Conservation (phyloP, 2,329 filamentous ascomycete genomes). For the Aspergillus vadensis region DNA sequence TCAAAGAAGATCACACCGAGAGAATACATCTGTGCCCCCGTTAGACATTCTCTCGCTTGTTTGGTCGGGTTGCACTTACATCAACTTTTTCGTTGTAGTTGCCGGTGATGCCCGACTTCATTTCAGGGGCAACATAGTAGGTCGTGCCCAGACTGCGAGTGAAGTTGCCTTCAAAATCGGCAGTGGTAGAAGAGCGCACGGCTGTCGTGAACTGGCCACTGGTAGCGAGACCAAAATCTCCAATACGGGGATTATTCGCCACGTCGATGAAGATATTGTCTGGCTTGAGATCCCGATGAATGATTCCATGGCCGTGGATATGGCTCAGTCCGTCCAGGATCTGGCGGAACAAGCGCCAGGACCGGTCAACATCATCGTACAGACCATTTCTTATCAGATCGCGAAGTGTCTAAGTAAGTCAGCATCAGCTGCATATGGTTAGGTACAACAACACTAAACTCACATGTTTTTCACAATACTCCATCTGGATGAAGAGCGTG, state of each 20-base stretch:
- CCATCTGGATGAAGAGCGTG: conserved; percentile 96
- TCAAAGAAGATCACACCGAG: conserved; percentile 98
- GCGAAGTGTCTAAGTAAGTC: conserved; percentile 66
- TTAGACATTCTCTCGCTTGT: background rate
- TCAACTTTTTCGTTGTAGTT: conserved; percentile 94
- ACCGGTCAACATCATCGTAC: conserved; percentile 71
- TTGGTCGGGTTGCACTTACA: conserved; percentile 51
- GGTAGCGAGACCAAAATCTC: conserved; percentile 93
- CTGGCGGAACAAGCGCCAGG: conserved; percentile 89
- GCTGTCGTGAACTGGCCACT: conserved; percentile 66
- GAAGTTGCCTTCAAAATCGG: conserved; percentile 43
- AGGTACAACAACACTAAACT: conserved; percentile 29
- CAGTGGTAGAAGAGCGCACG: conserved; percentile 39
- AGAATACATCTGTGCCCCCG: conserved; percentile 73
- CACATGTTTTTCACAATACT: conserved; percentile 90
- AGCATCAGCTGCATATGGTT: conserved; percentile 8
- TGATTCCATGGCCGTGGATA: conserved; percentile 87
- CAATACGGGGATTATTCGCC: conserved; percentile 88
- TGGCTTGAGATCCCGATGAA: conserved; percentile 93
- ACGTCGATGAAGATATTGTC: conserved; percentile 97
- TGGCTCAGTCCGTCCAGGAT: conserved; percentile 86
- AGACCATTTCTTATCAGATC: conserved; percentile 80
- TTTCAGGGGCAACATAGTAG: conserved; percentile 90
- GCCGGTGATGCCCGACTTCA: conserved; percentile 72
- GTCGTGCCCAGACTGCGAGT: conserved; percentile 70